Conservation (phyloP, 768 basidiomycete species). For the Kwoniella europaea region DNA sequence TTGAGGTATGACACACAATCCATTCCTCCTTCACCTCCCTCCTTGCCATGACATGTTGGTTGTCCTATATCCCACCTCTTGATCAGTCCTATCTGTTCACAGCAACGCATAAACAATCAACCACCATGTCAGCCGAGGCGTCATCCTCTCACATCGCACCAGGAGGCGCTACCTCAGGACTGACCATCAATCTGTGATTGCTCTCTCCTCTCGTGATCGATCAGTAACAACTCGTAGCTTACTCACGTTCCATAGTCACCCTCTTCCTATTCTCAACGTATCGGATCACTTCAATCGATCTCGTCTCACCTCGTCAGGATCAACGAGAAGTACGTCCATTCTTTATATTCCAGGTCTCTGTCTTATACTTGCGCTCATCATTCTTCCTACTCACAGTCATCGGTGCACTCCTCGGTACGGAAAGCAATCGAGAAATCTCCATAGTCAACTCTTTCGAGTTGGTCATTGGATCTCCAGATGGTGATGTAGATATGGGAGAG, state of each 20-base stretch:
- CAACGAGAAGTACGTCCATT: conserved; percentile 42
- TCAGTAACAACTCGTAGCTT: neutral
- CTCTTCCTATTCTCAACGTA: conserved; percentile 92
- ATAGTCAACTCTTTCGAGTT: conserved; percentile 97
- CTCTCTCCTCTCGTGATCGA: neutral
- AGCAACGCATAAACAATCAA: neutral
- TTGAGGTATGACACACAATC: too few relatives aligned
- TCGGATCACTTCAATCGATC: conserved; percentile 88
- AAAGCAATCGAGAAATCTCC: conserved; percentile 91
- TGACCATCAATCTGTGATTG: conserved; percentile 44
- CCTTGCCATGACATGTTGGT: neutral
- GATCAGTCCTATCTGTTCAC: neutral
- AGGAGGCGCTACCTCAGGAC: conserved; percentile 32
- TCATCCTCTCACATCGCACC: neutral
- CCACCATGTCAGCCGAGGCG: neutral
- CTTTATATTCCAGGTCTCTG: conserved; percentile 16
- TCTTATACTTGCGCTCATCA: neutral
- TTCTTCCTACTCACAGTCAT: conserved; percentile 66
- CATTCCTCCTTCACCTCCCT: too few relatives aligned
- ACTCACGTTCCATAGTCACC: conserved; percentile 68
- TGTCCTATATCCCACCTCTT: too few relatives aligned
- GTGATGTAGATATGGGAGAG: conserved; percentile 60
- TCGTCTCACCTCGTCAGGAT: conserved; percentile 71
- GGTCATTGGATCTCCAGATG: conserved; percentile 64
- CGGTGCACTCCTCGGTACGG: conserved; percentile 90